phyloP scores from a whole-genome alignment of 1,284 basidiomycete species.

The Trametes sp. region DNA sequence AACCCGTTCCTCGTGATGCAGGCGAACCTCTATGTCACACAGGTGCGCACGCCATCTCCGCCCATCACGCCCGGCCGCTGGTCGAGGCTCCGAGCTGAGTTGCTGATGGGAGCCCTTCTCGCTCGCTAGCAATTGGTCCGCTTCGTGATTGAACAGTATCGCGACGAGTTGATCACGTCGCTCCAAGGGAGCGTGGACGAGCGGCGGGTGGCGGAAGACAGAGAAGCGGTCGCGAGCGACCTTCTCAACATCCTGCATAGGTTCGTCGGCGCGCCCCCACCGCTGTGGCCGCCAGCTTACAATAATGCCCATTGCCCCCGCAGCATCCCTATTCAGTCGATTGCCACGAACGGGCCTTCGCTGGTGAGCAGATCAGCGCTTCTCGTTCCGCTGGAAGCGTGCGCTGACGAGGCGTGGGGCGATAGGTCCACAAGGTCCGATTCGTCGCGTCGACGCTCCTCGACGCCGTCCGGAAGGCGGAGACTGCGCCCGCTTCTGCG shows the following conservation, averaged over 20 bases:
- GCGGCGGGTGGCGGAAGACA: conserved; percentile 68
- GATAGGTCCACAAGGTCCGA: conserved; percentile 84
- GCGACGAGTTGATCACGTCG: conserved; percentile 78
- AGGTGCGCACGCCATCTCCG: conserved; percentile 53
- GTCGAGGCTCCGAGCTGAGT: conserved; percentile 14
- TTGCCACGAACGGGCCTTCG: conserved; percentile 87
- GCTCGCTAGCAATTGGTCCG: conserved; percentile 83
- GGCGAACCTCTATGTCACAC: conserved; percentile 88
- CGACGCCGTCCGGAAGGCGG: conserved; percentile 84
- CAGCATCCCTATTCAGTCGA: conserved; percentile 89
- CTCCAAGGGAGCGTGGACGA: conserved; percentile 73
- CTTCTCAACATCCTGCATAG: conserved; percentile 84
- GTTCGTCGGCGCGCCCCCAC: conserved; percentile 43
- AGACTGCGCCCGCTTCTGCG: conserved; percentile 77
- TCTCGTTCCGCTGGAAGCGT: conserved; percentile 17
- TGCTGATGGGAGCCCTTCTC: conserved; percentile 15
- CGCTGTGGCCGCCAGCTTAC: conserved; percentile 17
- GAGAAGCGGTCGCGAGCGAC: conserved; percentile 81
- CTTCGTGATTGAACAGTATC: conserved; percentile 89
- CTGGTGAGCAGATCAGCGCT: conserved; percentile 54
- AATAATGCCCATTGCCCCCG: conserved; percentile 17
- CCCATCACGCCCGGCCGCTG: not conserved
- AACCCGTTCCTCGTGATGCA: conserved; percentile 91
- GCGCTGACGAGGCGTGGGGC: conserved; percentile 5
- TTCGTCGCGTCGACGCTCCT: conserved; percentile 89